Evolutionary conservation across 352 stramenopile species (phyloP).

Genomic region (Phytopythium vexans): DNA sequence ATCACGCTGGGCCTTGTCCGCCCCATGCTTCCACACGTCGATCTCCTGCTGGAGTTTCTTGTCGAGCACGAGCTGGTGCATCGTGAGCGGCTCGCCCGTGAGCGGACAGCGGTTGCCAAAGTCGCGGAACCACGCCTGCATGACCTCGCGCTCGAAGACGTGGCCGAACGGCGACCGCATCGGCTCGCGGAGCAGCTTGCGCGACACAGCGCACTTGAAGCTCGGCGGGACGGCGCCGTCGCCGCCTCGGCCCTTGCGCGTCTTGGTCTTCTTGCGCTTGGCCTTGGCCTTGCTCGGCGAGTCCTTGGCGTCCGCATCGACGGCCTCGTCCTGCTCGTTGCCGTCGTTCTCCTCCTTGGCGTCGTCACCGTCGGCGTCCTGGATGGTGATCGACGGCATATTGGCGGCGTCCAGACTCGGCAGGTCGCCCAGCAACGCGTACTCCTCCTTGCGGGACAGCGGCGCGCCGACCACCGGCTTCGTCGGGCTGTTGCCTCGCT

Average conservation of each 20-base stretch:
- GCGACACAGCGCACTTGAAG: constrained; percentile 76
- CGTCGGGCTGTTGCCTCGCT: constrained; percentile 29
- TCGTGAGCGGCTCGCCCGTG: constrained; percentile 61
- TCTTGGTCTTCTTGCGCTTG: constrained; percentile 23
- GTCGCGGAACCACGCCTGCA: constrained; percentile 79
- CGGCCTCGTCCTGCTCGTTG: constrained; percentile 25
- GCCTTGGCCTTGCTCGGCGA: constrained; percentile 18
- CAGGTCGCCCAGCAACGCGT: constrained; percentile 71
- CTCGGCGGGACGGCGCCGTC: constrained; percentile 34
- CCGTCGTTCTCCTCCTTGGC: constrained; percentile 25
- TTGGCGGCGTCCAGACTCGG: constrained; percentile 40
- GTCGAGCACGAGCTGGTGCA: constrained; percentile 46
- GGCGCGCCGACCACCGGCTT: constrained; percentile 21
- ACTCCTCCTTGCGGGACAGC: constrained; percentile 79
- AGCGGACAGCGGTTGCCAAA: constrained; percentile 81
- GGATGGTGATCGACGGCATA: constrained; percentile 46
- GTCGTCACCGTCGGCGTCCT: constrained; percentile 22
- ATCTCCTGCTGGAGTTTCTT: constrained; percentile 58
- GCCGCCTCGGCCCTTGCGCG: constrained; percentile 31
- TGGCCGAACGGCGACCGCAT: constrained; percentile 74
- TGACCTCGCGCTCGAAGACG: constrained; percentile 71
- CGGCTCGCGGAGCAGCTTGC: constrained; percentile 65
- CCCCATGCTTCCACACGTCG: constrained; percentile 57
- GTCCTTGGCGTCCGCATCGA: background rate
- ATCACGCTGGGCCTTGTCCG: constrained; percentile 13